These are phyloP conservation scores for Pseudovirgaria hyperparasitica DNA, from an alignment of 2,329 filamentous ascomycete genomes.

Conservation along the genomic window DNA sequence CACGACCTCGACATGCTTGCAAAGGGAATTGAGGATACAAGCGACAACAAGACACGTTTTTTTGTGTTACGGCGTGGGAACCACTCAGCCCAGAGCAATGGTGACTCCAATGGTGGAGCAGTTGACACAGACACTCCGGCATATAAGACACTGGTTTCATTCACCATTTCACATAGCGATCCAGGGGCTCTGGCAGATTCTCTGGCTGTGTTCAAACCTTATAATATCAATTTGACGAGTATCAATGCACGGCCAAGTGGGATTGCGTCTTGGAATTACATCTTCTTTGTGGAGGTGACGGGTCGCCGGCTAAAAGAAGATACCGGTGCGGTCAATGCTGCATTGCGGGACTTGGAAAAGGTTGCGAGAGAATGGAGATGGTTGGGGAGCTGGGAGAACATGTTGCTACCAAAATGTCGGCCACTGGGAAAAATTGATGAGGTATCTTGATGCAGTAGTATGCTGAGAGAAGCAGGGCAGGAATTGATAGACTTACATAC, in stretches of 20 bases:
- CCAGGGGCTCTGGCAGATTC: slow-evolving; percentile 77
- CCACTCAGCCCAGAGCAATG: neutral
- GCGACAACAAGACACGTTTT: slow-evolving; percentile 70
- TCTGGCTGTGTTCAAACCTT: slow-evolving; percentile 62
- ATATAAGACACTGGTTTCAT: slow-evolving; percentile 65
- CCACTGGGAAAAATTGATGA: no score
- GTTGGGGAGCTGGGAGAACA: slow-evolving; percentile 51
- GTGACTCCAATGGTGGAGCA: neutral
- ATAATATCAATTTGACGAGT: slow-evolving; percentile 71
- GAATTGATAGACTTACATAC: no score
- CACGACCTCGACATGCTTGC: slow-evolving; percentile 59
- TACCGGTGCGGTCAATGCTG: slow-evolving; percentile 45
- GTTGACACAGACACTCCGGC: slow-evolving; percentile 6
- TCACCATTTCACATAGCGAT: slow-evolving; percentile 64
- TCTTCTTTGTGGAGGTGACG: slow-evolving; percentile 88
- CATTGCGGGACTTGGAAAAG: slow-evolving; percentile 43
- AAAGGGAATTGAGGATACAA: slow-evolving; percentile 56
- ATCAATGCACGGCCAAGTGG: slow-evolving; percentile 80
- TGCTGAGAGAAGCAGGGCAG: no score
- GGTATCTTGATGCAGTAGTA: no score
- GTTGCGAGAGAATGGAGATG: slow-evolving; percentile 54
- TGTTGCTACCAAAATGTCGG: slow-evolving; percentile 6
- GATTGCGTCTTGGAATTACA: slow-evolving; percentile 68
- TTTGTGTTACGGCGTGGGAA: slow-evolving; percentile 43
- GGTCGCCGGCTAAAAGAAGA: slow-evolving; percentile 39